These are phyloP conservation scores for Wallacemonas sp. DNA, from an alignment of 208 protist species.

Conservation along the genomic window DNA sequence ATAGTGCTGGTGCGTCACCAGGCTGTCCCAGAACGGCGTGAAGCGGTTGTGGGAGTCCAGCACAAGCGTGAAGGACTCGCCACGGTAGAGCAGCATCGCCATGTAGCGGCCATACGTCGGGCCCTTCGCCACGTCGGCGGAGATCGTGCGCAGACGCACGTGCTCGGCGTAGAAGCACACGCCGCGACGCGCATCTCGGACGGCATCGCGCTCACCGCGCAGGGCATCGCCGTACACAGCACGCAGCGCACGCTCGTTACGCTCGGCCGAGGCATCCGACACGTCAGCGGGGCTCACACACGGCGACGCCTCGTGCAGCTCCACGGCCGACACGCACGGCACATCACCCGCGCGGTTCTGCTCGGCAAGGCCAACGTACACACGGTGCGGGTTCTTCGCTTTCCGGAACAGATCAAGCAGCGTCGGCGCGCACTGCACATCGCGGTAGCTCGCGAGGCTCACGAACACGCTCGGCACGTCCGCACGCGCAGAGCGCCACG, in stretches of 20 bases:
- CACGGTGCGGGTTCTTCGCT: conserved; percentile 62
- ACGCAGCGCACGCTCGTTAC: background rate
- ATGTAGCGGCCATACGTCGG: conserved; percentile 84
- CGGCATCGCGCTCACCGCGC: conserved; percentile 5
- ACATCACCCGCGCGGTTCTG: conserved; percentile 47
- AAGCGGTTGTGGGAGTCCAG: conserved; percentile 88
- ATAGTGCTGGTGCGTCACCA: conserved; percentile 32
- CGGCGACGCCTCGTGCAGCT: conserved; percentile 20
- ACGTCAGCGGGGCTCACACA: conserved; percentile 9
- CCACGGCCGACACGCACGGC: conserved; percentile 36
- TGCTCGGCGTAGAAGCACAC: conserved; percentile 64
- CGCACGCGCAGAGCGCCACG: background rate
- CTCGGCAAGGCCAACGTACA: conserved; percentile 89
- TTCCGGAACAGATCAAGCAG: conserved; percentile 66
- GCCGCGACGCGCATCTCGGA: conserved; percentile 4
- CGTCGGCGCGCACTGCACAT: conserved; percentile 79
- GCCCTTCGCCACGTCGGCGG: conserved; percentile 48
- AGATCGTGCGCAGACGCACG: conserved; percentile 52
- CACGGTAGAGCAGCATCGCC: conserved; percentile 82
- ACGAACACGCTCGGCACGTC: conserved; percentile 83
- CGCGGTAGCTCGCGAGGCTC: conserved; percentile 87
- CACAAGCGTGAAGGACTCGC: conserved; percentile 63
- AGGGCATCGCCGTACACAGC: background rate
- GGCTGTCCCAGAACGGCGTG: conserved; percentile 62
- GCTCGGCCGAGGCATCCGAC: conserved; percentile 13